Percentiles rank a stretch among this genome's conserved stretches.
Evolutionary conservation across 495 filamentous ascomycete genomes (phyloP).

Genomic region (Penicillium fimorum): DNA sequence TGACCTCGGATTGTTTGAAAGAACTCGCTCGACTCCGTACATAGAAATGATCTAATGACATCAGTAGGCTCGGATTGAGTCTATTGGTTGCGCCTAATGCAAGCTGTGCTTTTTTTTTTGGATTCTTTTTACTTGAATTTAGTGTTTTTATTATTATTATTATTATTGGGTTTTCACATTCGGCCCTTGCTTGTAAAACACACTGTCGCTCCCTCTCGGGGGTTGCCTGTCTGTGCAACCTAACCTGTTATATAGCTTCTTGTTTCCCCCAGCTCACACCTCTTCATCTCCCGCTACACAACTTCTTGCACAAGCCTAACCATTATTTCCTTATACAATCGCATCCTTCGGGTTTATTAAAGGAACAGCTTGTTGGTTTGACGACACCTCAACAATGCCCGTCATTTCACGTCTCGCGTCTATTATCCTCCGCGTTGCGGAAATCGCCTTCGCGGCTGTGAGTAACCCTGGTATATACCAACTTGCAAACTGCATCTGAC

Average conservation of each 20-base stretch:
- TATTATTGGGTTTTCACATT: slow-evolving; percentile 13
- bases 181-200: slow-evolving; percentile 25
- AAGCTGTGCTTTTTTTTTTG: background rate
- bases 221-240: slow-evolving; percentile 18
- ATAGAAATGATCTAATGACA: slow-evolving; percentile 2
- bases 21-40: background rate
- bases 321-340: background rate
- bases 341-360: background rate
- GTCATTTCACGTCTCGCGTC: slow-evolving; percentile 52
- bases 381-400: slow-evolving; percentile 36
- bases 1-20: background rate
- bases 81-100: background rate
- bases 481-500: background rate
- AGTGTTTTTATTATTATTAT: background rate
- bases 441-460: slow-evolving; percentile 45
- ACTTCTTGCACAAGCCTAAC: background rate
- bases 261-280: slow-evolving; percentile 2
- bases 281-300: background rate
- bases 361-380: background rate
- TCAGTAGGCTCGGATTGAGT: background rate
- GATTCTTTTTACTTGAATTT: background rate
- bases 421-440: slow-evolving; percentile 47
- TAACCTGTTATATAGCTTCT: slow-evolving; percentile 23
- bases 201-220: slow-evolving; percentile 13
- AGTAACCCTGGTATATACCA: slow-evolving; percentile 1